These are phyloP conservation scores for Soucietia sequanensis DNA, from an alignment of 805 yeast genomes.

Conservation along the genomic window DNA sequence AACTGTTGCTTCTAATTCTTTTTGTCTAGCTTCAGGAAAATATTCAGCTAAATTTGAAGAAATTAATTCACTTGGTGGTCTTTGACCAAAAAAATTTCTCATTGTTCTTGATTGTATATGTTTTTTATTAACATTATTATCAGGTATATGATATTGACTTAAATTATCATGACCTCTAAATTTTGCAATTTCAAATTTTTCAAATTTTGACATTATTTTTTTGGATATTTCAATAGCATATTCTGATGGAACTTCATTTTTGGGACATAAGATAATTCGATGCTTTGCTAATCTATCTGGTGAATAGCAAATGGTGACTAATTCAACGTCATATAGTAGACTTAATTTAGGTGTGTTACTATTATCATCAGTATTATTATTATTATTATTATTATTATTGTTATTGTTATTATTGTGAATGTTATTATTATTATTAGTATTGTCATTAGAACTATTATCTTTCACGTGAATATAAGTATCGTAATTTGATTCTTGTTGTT, in stretches of 20 bases:
- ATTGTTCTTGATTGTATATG: slow-evolving; percentile 14
- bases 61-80: slow-evolving; percentile 92
- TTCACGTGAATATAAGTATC: slow-evolving; percentile 58
- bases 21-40: slow-evolving; percentile 79
- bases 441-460: slow-evolving; percentile 25
- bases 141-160: slow-evolving; percentile 23
- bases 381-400: too few relatives aligned
- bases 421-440: too few relatives aligned
- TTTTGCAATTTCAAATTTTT: slow-evolving; percentile 14
- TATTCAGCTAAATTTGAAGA: slow-evolving; percentile 86
- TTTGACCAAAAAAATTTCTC: slow-evolving; percentile 70
- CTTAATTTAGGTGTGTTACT: slow-evolving; percentile 16
- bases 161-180: slow-evolving; percentile 15
- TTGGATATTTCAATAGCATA: slow-evolving; percentile 58
- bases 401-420: slow-evolving; percentile 54
- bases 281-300: slow-evolving; percentile 67
- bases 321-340: slow-evolving; percentile 69
- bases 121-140: too few relatives aligned
- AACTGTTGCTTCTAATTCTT: slow-evolving; percentile 73
- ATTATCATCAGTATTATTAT: too few relatives aligned
- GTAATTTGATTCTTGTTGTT: slow-evolving; percentile 46
- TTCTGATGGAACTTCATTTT: slow-evolving; percentile 60
- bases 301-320: slow-evolving; percentile 80
- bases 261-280: slow-evolving; percentile 66
- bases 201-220: slow-evolving; percentile 37